Percentiles rank a stretch among this genome's conserved stretches.
Conservation (phyloP, 768 basidiomycete genomes). For the Serendipita vermifera region DNA sequence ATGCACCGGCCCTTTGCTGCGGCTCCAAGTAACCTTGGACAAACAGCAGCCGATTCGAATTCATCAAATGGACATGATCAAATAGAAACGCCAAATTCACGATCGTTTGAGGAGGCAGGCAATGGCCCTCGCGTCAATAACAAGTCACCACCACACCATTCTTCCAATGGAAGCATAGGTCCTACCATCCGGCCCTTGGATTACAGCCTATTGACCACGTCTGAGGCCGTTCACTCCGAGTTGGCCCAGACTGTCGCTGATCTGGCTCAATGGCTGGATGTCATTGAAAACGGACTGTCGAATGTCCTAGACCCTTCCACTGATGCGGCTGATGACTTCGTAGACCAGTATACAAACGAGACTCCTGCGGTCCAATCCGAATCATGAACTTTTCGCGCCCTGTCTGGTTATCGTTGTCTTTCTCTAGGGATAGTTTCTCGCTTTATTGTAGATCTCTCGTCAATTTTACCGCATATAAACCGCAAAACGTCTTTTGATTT, state of each 20-base stretch:
- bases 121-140: not conserved
- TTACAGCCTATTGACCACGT: conserved; percentile 41
- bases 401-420: not conserved
- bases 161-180: conserved; percentile 1
- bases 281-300: conserved; percentile 58
- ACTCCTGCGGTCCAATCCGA: not conserved
- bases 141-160: not conserved
- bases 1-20: conserved; percentile 27
- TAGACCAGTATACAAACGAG: not conserved
- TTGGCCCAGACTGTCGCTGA: conserved; percentile 62
- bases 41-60: conserved; percentile 27
- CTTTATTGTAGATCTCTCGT: no score
- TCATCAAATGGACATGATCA: conserved; percentile 22
- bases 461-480: no score
- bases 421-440: not conserved
- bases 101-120: conserved; percentile 2
- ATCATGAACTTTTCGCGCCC: not conserved
- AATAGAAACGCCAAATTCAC: not conserved
- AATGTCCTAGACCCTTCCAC: conserved; percentile 41
- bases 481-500: no score
- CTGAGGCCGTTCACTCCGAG: conserved; percentile 51
- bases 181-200: conserved; percentile 50
- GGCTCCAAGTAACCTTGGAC: conserved; percentile 29
- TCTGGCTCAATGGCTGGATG: conserved; percentile 60
- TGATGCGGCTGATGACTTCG: conserved; percentile 16